Base-by-base conservation (phyloP, 2,329 filamentous ascomycete genomes). In the Paecilomyces sp. region DNA sequence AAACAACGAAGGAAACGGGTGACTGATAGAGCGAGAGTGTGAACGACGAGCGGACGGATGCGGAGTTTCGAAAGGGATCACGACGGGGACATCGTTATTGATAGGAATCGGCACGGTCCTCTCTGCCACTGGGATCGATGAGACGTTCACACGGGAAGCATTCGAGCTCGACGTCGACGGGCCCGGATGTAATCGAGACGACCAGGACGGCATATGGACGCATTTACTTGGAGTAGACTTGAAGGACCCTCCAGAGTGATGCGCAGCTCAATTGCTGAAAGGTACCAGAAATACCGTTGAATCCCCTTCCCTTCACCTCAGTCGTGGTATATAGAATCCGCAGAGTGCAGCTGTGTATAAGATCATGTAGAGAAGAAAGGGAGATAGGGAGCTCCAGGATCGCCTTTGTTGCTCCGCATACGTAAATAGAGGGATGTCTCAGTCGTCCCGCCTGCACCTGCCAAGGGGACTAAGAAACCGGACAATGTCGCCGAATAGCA, bases 1-100 rank as follows among this genome's bases (percentile, higher is more conserved):
- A 69, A 92, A 90, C 33, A 92, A 75, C 18, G 85, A 87, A 7
- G 89, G 88, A 64, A 93, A 89, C 11, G 90, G 90, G 68, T 93
- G 88, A 80, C 90, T 94, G 78, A 89, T 84, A 58, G 90, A 92
- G 58, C 89, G 85, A 30, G 77, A 76, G 73, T 88, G 85, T 15
- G 69, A 68, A 52, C 70, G 70, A 24, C 64, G 68, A 54, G 60
- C 59, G n/a, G 65, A 61, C n/a, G 58, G 60, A 12, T 64, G 62
- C 11, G 63, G 61, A 51, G 54, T 18, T 68, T 63, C 50, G 65
- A 59, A 4, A 64, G 59, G 30, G n/a, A 47, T 28, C 59, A 67
- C 62, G 18, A 52, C 55, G n/a, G 63, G 62, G 55, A 64, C 67
- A 72, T 72, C 59, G 54, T 69, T 70, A 56, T 65, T 58, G 7